Evolutionary conservation across 495 filamentous ascomycete species (phyloP).

Genomic region (Amorphotheca resinae): DNA sequence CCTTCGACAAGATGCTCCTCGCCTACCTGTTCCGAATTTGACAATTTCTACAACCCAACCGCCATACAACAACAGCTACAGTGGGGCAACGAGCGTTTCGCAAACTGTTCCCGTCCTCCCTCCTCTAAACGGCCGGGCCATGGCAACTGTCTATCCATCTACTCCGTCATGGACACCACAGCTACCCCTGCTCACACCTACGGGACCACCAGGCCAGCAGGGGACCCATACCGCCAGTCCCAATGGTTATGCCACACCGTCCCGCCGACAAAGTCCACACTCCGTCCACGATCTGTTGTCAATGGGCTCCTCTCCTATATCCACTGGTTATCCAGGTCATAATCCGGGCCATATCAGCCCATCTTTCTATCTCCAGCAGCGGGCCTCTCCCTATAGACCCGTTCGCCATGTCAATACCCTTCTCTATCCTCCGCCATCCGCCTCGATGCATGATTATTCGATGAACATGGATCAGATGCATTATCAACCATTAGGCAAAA

Average conservation of each 20-base stretch:
- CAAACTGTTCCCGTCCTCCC: slow-evolving; percentile 31
- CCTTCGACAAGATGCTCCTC: slow-evolving; percentile 25
- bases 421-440: slow-evolving; percentile 74
- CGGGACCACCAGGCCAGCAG: slow-evolving; percentile 12
- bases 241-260: slow-evolving; percentile 22
- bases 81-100: slow-evolving; percentile 5
- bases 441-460: slow-evolving; percentile 61
- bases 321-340: slow-evolving; percentile 36
- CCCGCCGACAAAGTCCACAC: slow-evolving; percentile 21
- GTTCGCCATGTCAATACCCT: slow-evolving; percentile 81
- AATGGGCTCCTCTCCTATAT: slow-evolving; percentile 36
- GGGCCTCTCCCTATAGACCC: slow-evolving; percentile 79
- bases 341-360: slow-evolving; percentile 40
- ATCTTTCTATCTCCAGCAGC: slow-evolving; percentile 47
- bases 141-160: slow-evolving; percentile 47
- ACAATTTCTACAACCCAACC: slow-evolving; percentile 29
- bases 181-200: slow-evolving; percentile 26
- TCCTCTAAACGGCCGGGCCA: slow-evolving; percentile 36
- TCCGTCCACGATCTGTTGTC: slow-evolving; percentile 20
- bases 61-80: slow-evolving; percentile 21
- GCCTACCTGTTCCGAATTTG: slow-evolving; percentile 46
- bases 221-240: background rate
- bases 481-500: slow-evolving; percentile 79
- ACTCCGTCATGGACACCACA: slow-evolving; percentile 22
- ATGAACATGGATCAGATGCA: slow-evolving; percentile 79